phyloP scores from a whole-genome alignment of 2,329 filamentous ascomycete genomes.

The Colletotrichum viniferum region DNA sequence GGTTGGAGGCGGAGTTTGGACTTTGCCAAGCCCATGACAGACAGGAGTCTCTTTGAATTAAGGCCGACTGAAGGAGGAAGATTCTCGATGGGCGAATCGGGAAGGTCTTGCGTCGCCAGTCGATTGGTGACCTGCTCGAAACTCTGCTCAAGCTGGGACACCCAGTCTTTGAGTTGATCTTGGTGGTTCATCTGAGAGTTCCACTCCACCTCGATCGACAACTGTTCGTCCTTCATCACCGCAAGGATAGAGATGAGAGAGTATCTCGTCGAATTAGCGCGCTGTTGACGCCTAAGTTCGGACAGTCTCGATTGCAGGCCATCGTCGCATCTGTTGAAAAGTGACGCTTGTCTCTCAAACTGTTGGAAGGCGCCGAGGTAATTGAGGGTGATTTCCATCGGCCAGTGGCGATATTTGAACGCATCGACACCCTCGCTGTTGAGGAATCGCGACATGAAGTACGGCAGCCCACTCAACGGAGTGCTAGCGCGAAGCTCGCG shows the following conservation, averaged over 20 bases:
- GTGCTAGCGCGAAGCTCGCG: not conserved
- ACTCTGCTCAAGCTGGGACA: not conserved
- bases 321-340: constrained; percentile 24
- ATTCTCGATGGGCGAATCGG: not conserved
- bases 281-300: not conserved
- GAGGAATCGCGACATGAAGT: constrained; percentile 12
- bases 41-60: not conserved
- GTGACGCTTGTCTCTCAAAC: constrained; percentile 28
- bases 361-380: constrained; percentile 33
- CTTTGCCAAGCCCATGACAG: not conserved
- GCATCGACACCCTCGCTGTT: not conserved
- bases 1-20: not conserved
- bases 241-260: constrained; percentile 1
- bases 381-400: constrained; percentile 30
- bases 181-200: constrained; percentile 7
- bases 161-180: not conserved
- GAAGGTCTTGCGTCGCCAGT: not conserved
- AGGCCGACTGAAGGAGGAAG: not conserved
- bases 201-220: constrained; percentile 1
- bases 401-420: constrained; percentile 20
- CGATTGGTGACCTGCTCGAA: not conserved
- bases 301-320: not conserved
- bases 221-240: not conserved
- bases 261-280: not conserved
- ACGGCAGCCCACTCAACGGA: not conserved